Evolutionary conservation across 2,329 filamentous ascomycete genomes (phyloP).

Genomic region (Corniculantispora saksenae): DNA sequence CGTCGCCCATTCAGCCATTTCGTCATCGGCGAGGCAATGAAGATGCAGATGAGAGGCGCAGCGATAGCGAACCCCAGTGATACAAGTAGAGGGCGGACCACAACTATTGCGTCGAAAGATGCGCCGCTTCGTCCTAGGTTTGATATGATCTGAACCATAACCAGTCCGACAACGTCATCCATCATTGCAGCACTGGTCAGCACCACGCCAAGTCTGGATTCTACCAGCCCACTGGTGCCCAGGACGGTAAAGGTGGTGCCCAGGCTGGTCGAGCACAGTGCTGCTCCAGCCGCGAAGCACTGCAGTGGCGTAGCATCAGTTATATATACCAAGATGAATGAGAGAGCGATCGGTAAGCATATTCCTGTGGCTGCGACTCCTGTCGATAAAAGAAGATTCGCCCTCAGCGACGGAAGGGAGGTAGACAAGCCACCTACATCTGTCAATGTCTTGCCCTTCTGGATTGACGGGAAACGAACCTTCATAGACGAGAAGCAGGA

Average conservation of each 20-base stretch:
- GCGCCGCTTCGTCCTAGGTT: slow-evolving; percentile 50
- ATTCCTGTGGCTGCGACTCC: slow-evolving; percentile 69
- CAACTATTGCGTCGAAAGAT: slow-evolving; percentile 32
- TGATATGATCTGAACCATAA: slow-evolving; percentile 76
- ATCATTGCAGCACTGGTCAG: slow-evolving; percentile 76
- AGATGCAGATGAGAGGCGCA: slow-evolving; percentile 49
- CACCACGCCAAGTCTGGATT: slow-evolving; percentile 58
- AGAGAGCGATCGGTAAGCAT: slow-evolving; percentile 61
- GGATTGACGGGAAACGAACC: no score
- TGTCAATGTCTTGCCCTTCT: no score
- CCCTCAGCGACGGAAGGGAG: slow-evolving; percentile 44
- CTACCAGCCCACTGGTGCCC: slow-evolving; percentile 42
- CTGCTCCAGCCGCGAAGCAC: slow-evolving; percentile 71
- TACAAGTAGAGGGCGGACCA: slow-evolving; percentile 48
- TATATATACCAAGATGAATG: slow-evolving; percentile 58
- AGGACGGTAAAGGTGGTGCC: slow-evolving; percentile 67
- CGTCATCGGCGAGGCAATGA: slow-evolving; percentile 45
- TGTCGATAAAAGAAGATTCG: slow-evolving; percentile 61
- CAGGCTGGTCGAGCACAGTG: slow-evolving; percentile 72
- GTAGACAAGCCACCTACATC: slow-evolving; percentile 22
- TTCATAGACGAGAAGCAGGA: slow-evolving; percentile 74
- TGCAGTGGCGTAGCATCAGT: slow-evolving; percentile 56
- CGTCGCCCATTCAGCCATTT: slow-evolving; percentile 35
- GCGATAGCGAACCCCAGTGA: slow-evolving; percentile 52
- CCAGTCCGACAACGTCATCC: slow-evolving; percentile 75